These are phyloP conservation scores for Cladorrhinum sp. DNA, from an alignment of 2,329 filamentous ascomycete genomes.

Conservation along the genomic window DNA sequence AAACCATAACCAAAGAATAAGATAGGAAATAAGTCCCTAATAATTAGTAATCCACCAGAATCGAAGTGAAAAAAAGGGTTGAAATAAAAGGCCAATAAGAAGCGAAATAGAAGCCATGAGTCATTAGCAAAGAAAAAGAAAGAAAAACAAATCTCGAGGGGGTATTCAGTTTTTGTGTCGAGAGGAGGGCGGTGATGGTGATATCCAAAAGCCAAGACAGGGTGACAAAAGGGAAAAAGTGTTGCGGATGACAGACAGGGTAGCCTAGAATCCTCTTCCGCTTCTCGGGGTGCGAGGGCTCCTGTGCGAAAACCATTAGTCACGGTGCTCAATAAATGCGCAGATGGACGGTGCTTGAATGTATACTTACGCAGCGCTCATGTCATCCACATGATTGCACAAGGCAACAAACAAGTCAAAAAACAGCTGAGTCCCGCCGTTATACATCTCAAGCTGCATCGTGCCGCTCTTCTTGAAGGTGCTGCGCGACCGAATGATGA, in stretches of 20 bases:
- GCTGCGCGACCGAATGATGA: conserved; percentile 82
- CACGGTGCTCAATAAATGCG: conserved; percentile 16
- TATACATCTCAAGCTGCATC: conserved; percentile 93
- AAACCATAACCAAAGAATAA: conserved; percentile 11
- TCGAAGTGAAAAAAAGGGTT: conserved; percentile 18
- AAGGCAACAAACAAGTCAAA: conserved; percentile 93
- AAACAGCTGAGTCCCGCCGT: conserved; percentile 77
- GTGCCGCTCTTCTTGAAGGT: conserved; percentile 93
- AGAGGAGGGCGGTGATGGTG: conserved; percentile 8
- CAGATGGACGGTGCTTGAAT: not conserved
- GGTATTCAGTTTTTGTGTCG: conserved; percentile 15
- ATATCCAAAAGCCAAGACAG: not conserved
- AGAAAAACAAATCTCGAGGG: conserved; percentile 17
- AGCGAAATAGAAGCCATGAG: conserved; percentile 18
- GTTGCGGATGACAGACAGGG: not conserved
- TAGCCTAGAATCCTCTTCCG: conserved; percentile 40
- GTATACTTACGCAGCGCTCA: conserved; percentile 52
- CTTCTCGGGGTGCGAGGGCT: conserved; percentile 45
- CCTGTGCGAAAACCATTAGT: conserved; percentile 15
- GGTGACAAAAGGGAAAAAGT: not conserved
- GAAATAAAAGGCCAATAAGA: too few relatives aligned
- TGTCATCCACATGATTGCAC: conserved; percentile 82
- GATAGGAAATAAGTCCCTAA: not conserved
- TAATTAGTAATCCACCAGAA: conserved; percentile 11
- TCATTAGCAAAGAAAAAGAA: conserved; percentile 23